Conservation (phyloP, 2,329 filamentous ascomycete genomes). For the Magnaporthiopsis rhizophila region DNA sequence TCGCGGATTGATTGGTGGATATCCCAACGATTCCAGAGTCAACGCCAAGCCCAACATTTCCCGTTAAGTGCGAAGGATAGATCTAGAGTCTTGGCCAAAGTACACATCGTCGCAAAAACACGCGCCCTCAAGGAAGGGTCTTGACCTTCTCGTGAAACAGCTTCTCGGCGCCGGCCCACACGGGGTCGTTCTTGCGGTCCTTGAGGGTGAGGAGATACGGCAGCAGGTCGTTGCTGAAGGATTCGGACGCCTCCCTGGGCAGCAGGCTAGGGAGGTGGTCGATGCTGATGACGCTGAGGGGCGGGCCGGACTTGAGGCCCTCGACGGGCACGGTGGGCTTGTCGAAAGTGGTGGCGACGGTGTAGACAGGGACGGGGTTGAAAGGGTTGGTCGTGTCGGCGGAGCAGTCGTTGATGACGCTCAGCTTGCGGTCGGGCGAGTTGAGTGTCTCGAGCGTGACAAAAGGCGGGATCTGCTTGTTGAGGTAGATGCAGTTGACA, state of each 20-base stretch:
- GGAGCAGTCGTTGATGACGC: conserved; percentile 72
- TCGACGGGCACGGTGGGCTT: conserved; percentile 76
- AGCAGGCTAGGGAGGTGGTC: conserved; percentile 79
- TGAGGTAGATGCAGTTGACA: conserved; percentile 84
- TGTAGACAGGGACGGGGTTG: conserved; percentile 72
- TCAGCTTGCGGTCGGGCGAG: conserved; percentile 60
- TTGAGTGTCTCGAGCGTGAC: conserved; percentile 64
- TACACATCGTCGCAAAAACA: no score
- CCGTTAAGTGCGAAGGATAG: no score
- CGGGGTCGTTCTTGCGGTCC: conserved; percentile 60
- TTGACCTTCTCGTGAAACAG: conserved; percentile 74
- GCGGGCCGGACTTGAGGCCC: conserved; percentile 46
- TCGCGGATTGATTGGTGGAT: no score
- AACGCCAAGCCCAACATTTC: no score
- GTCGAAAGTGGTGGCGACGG: conserved; percentile 76
- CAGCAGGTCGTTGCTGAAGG: conserved; percentile 68
- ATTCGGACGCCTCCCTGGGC: conserved; percentile 78
- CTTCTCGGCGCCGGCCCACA: conserved; percentile 82
- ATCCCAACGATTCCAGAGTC: no score
- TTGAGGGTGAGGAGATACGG: conserved; percentile 72
- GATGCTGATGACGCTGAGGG: conserved; percentile 76
- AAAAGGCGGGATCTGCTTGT: conserved; percentile 69
- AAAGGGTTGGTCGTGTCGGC: conserved; percentile 68
- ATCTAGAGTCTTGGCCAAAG: no score
- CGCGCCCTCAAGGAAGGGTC: conserved; percentile 10